Evolutionary conservation across 495 filamentous ascomycete species (phyloP), one percentile per base, ranked within the genome.

Genomic region (Hypoxylon intermedium): DNA sequence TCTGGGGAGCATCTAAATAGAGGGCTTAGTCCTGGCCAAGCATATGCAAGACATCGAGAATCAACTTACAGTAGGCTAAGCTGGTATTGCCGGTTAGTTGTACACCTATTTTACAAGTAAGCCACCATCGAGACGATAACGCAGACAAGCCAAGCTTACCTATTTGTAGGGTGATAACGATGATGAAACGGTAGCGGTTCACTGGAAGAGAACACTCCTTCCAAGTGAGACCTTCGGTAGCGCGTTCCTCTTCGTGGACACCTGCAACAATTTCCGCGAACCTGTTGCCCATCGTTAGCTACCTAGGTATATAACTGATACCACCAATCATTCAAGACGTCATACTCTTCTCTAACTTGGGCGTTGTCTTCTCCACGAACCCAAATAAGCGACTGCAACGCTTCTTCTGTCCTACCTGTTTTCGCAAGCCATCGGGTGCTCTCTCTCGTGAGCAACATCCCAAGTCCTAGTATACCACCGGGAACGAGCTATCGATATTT

Each of bases 1-100:
- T 74, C 49, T 81, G 77, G 0, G 79, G 78, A 5, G 78, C 76
- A 41, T 63, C 47, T 63, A 11, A 9, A n/a, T n/a, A n/a, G n/a
- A 31, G 12, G 18, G 26, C 21, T 59, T 77, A 53, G 33, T 13
- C 2, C 18, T 33, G 20, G 30, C 9, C 2, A 9, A n/a, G 2
- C 1, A 12, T 18, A 7, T 37, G 0, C 9, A 5, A 41, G 21
- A 9, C 13, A 6, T 12, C 0, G 19, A 12, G 0, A 20, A 34
- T 50, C 5, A 41, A 56, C 67, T 45, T 50, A 67, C 67, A 80
- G 67, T 82, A 80, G 0, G 79, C 79, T 15, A 80, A 62, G 0
- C 75, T 78, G 9, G 77, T 82, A 21, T 80, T 80, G 6, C 79
- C 77, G 6, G 79, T 79, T 4, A 80, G 59, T 57, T 80, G 77